phyloP scores from a whole-genome alignment of 257 asterid species.

The Paulownia fortunei region DNA sequence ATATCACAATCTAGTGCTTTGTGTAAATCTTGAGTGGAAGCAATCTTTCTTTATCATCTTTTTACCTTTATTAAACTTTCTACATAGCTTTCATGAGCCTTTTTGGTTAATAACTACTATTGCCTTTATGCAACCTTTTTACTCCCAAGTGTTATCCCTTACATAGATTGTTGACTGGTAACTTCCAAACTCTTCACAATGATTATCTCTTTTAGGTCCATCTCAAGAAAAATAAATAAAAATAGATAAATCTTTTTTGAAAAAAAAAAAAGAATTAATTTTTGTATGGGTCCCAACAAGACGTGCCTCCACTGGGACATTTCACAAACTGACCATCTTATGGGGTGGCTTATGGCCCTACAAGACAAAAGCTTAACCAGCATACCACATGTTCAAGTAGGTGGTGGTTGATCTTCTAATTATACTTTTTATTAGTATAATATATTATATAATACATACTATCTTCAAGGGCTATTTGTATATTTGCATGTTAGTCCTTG shows the following conservation, averaged over 20 bases:
- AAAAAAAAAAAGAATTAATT: neutral
- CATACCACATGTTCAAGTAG: slow-evolving; percentile 78
- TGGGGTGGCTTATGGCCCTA: slow-evolving; percentile 61
- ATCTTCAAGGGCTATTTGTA: neutral
- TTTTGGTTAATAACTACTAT: slow-evolving; percentile 29
- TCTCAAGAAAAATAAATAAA: neutral
- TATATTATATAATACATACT: neutral
- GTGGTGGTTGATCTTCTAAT: slow-evolving; percentile 61
- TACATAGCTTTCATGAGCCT: slow-evolving; percentile 41
- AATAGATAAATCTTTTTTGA: neutral
- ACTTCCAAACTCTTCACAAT: slow-evolving; percentile 21
- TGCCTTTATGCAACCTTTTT: slow-evolving; percentile 36
- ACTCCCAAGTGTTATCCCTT: neutral
- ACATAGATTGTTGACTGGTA: neutral
- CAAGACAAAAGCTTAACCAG: slow-evolving; percentile 61
- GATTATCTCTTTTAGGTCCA: slow-evolving; percentile 26
- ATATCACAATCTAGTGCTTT: neutral
- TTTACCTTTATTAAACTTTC: slow-evolving; percentile 36
- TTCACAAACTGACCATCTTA: slow-evolving; percentile 52
- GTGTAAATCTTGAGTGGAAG: neutral
- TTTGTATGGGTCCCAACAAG: slow-evolving; percentile 38
- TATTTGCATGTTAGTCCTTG: slow-evolving; percentile 8
- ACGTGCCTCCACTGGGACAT: slow-evolving; percentile 51
- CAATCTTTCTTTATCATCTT: neutral
- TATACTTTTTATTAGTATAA: slow-evolving; percentile 19